A percentile compares a stretch with the other conserved stretches of the same genome.
phyloP scores from a whole-genome alignment of 2,329 filamentous ascomycete genomes.

The Xylariaceae sp. region DNA sequence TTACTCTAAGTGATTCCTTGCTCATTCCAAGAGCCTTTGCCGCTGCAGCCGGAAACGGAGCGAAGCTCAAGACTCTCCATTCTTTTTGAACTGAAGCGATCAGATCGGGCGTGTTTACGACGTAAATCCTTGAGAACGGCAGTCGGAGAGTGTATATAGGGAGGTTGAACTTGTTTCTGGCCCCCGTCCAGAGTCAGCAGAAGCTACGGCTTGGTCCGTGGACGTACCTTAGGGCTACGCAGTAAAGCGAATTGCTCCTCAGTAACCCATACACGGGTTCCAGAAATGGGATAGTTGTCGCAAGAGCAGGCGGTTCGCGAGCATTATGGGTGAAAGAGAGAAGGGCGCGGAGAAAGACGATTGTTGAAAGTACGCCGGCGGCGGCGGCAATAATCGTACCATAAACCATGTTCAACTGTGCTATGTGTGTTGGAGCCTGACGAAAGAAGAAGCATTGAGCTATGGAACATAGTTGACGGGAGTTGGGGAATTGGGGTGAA shows the following conservation, averaged over 20 bases:
- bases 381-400: too few relatives aligned
- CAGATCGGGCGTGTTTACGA: constrained; percentile 26
- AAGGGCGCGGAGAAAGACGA: constrained; percentile 23
- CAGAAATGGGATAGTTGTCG: constrained; percentile 23
- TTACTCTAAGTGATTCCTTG: constrained; percentile 20
- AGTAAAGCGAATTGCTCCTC: constrained; percentile 15
- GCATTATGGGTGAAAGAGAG: constrained; percentile 25
- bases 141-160: constrained; percentile 30
- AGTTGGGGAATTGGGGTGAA: too few relatives aligned
- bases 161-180: constrained; percentile 18
- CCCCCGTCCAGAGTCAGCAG: not conserved
- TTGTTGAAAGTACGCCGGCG: too few relatives aligned
- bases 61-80: constrained; percentile 28
- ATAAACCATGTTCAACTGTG: too few relatives aligned
- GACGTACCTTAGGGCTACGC: constrained; percentile 16
- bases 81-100: constrained; percentile 26
- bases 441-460: too few relatives aligned
- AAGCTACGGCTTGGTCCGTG: not conserved
- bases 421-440: too few relatives aligned
- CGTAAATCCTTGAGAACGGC: constrained; percentile 25
- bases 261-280: constrained; percentile 25
- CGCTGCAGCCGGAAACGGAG: constrained; percentile 23
- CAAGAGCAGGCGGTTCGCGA: constrained; percentile 24
- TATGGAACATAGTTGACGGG: too few relatives aligned
- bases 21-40: constrained; percentile 25